These are phyloP conservation scores for Inonotus hispidus DNA, from an alignment of 1,284 basidiomycete species.

Conservation along the genomic window DNA sequence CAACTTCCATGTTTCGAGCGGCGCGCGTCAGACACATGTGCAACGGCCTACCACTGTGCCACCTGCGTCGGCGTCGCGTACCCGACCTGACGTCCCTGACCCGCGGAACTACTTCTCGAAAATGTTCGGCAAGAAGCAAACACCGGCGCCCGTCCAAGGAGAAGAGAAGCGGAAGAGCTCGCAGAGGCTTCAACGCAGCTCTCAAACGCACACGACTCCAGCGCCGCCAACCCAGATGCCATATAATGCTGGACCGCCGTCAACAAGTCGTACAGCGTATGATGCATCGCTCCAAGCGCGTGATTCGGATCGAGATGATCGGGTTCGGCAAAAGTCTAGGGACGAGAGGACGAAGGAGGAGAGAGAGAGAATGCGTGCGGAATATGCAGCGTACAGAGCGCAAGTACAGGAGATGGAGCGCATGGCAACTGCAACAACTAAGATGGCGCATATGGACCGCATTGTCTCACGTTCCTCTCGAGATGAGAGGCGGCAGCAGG, in stretches of 20 bases:
- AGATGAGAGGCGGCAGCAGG: constrained; percentile 5
- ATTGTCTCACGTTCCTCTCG: background rate
- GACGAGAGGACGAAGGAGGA: constrained; percentile 11
- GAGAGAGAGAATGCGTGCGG: constrained; percentile 5
- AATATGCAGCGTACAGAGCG: constrained; percentile 7
- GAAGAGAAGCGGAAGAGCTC: constrained; percentile 16
- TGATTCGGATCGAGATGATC: constrained; percentile 12
- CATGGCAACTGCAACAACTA: constrained; percentile 2
- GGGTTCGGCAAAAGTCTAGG: constrained; percentile 8
- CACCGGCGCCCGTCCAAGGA: background rate
- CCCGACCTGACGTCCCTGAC: constrained; percentile 8
- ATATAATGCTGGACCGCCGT: background rate
- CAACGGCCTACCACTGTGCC: constrained; percentile 6
- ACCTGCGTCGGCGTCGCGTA: constrained; percentile 13
- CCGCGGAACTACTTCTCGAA: constrained; percentile 16
- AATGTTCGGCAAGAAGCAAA: constrained; percentile 14
- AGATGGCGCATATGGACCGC: background rate
- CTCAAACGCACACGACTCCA: background rate
- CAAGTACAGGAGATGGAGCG: constrained; percentile 9
- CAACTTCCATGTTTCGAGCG: background rate
- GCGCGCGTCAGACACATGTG: constrained; percentile 4
- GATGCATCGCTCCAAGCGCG: constrained; percentile 3
- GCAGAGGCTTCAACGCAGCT: constrained; percentile 5
- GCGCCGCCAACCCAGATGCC: background rate
- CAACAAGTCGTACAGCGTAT: background rate